These are phyloP conservation scores for Tremella yokohamensis DNA, from an alignment of 768 basidiomycete genomes.

Conservation along the genomic window DNA sequence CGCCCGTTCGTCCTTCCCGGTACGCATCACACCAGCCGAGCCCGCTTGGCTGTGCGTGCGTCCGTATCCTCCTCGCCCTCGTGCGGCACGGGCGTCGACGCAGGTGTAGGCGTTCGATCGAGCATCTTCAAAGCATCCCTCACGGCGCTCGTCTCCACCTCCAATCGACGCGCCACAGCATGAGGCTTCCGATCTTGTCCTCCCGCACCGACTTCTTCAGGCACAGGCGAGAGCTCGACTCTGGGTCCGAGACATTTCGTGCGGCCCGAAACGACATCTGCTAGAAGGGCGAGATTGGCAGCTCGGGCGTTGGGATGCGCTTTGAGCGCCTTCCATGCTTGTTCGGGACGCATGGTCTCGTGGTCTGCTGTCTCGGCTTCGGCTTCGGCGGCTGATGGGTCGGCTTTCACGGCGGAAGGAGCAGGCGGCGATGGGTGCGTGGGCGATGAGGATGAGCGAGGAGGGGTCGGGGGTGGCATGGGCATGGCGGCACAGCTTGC, in stretches of 20 bases:
- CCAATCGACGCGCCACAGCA: slow-evolving; percentile 31
- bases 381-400: neutral
- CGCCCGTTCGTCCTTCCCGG: too few relatives aligned
- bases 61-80: slow-evolving; percentile 14
- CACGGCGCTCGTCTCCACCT: slow-evolving; percentile 43
- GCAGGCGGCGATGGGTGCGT: neutral
- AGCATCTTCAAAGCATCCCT: slow-evolving; percentile 41
- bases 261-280: slow-evolving; percentile 47
- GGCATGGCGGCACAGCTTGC: slow-evolving; percentile 5
- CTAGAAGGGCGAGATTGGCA: slow-evolving; percentile 43
- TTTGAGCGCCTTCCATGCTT: slow-evolving; percentile 51
- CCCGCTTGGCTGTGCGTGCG: slow-evolving; percentile 7
- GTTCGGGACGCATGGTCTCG: slow-evolving; percentile 38
- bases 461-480: slow-evolving; percentile 4
- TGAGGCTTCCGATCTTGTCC: neutral
- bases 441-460: slow-evolving; percentile 5
- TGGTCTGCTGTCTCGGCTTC: slow-evolving; percentile 4
- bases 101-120: slow-evolving; percentile 31
- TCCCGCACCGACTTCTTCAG: neutral
- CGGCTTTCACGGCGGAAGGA: neutral
- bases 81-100: neutral
- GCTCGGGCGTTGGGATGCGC: slow-evolving; percentile 49
- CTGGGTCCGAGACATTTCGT: slow-evolving; percentile 25
- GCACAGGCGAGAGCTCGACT: neutral
- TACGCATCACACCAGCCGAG: too few relatives aligned